Percentiles rank a stretch among this genome's conserved stretches.
Conservation (phyloP, 805 yeast species). For the Candida maesae region DNA sequence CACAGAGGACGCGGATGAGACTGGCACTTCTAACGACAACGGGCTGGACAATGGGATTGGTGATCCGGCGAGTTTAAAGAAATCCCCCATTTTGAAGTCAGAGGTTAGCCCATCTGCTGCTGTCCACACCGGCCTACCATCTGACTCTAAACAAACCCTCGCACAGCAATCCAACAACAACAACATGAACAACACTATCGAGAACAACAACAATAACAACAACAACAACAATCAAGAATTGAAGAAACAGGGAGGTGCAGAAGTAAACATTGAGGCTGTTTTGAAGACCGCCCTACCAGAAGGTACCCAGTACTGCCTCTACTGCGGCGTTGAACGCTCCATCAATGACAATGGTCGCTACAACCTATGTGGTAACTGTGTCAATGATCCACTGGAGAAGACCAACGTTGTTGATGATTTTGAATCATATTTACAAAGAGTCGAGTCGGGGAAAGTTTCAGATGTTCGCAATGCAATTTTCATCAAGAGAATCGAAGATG, state of each 20-base stretch:
- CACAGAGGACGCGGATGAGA: conserved; percentile 8
- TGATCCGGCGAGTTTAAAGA: conserved; percentile 17
- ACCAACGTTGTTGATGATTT: conserved; percentile 24
- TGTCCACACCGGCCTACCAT: conserved; percentile 13
- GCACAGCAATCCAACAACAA: conserved; percentile 8
- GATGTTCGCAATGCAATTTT: conserved; percentile 23
- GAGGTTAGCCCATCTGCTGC: conserved; percentile 16
- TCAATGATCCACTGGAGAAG: conserved; percentile 23
- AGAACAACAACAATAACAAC: conserved; percentile 4
- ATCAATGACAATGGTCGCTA: conserved; percentile 28
- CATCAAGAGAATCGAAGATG: conserved; percentile 18
- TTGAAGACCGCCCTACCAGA: conserved; percentile 1
- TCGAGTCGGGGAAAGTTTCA: conserved; percentile 14
- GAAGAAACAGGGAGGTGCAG: background rate
- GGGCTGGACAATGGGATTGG: conserved; percentile 8
- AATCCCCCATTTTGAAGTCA: conserved; percentile 21
- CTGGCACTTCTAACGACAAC: conserved; percentile 1
- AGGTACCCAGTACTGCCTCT: conserved; percentile 16
- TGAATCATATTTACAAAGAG: conserved; percentile 16
- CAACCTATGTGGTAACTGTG: conserved; percentile 26
- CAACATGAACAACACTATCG: conserved; percentile 1
- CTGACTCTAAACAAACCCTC: conserved; percentile 16
- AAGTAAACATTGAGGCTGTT: background rate
- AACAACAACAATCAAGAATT: conserved; percentile 3
- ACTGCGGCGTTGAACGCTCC: conserved; percentile 24